These are phyloP conservation scores for Cladophialophora chaetospira DNA, from an alignment of 2,329 filamentous ascomycete genomes.

Conservation along the genomic window DNA sequence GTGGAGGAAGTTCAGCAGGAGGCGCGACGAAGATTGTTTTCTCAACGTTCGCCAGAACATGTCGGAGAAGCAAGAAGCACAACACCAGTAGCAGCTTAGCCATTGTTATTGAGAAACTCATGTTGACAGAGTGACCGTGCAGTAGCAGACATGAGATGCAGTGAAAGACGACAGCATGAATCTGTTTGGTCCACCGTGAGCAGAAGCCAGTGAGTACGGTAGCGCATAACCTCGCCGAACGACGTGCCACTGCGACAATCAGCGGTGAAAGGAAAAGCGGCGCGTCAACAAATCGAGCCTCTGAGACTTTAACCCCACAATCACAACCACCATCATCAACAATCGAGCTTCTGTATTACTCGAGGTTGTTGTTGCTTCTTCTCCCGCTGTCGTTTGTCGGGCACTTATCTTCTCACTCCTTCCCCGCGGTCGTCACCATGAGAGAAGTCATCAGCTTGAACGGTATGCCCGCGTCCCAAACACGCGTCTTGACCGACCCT, in stretches of 20 bases:
- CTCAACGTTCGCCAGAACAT: constrained; percentile 72
- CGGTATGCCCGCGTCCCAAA: constrained; percentile 64
- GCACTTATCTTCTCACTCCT: constrained; percentile 8
- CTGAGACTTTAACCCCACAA: constrained; percentile 20
- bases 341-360: constrained; percentile 27
- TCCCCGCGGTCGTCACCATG: constrained; percentile 61
- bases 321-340: constrained; percentile 30
- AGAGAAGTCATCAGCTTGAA: constrained; percentile 99
- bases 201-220: not conserved
- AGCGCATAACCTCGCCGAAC: not conserved
- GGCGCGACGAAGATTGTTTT: constrained; percentile 87
- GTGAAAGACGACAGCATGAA: not conserved
- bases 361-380: not conserved
- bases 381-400: constrained; percentile 11
- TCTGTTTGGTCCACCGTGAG: too few species aligned
- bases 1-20: constrained; percentile 56
- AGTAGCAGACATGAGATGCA: not conserved
- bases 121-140: too few species aligned
- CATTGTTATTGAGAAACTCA: too few species aligned
- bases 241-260: not conserved
- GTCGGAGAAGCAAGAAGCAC: constrained; percentile 9
- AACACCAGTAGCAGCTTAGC: constrained; percentile 2
- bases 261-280: constrained; percentile 28
- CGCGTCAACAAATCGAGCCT: constrained; percentile 26
- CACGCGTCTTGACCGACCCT: constrained; percentile 31